Percentiles rank a stretch among this genome's conserved stretches.
These are phyloP conservation scores for Chaetomium olivaceum DNA, from an alignment of 2,329 filamentous ascomycete genomes.

Conservation along the genomic window DNA sequence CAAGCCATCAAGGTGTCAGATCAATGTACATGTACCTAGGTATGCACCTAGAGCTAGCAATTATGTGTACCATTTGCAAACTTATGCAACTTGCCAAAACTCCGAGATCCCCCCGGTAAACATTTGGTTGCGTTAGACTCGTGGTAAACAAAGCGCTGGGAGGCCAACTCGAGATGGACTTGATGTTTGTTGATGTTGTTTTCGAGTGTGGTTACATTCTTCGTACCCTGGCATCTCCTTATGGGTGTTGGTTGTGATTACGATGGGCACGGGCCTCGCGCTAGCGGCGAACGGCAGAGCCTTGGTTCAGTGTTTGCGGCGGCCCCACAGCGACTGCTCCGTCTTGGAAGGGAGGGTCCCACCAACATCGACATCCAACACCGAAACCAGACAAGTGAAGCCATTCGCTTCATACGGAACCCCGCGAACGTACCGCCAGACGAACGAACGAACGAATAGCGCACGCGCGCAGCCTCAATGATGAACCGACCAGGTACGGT, in stretches of 20 bases:
- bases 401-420: not conserved
- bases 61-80: too few species aligned
- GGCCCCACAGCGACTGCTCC: not conserved
- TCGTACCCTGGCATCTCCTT: too few species aligned
- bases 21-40: too few species aligned
- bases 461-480: slow-evolving; percentile 35
- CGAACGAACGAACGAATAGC: slow-evolving; percentile 1
- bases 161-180: not conserved
- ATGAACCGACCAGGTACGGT: slow-evolving; percentile 64
- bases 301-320: slow-evolving; percentile 20
- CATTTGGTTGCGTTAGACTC: too few species aligned
- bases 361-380: not conserved
- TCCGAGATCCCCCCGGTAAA: too few species aligned
- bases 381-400: not conserved
- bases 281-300: slow-evolving; percentile 5
- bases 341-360: slow-evolving; percentile 4
- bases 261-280: slow-evolving; percentile 7
- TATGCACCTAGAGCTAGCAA: too few species aligned
- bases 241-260: not conserved
- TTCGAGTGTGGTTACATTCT: too few species aligned
- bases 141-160: not conserved
- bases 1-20: too few species aligned
- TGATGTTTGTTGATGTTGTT: not conserved
- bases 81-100: too few species aligned
- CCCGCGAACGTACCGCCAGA: not conserved